Evolutionary conservation across 495 filamentous ascomycete species (phyloP).

Genomic region (Penicillium arizonense): DNA sequence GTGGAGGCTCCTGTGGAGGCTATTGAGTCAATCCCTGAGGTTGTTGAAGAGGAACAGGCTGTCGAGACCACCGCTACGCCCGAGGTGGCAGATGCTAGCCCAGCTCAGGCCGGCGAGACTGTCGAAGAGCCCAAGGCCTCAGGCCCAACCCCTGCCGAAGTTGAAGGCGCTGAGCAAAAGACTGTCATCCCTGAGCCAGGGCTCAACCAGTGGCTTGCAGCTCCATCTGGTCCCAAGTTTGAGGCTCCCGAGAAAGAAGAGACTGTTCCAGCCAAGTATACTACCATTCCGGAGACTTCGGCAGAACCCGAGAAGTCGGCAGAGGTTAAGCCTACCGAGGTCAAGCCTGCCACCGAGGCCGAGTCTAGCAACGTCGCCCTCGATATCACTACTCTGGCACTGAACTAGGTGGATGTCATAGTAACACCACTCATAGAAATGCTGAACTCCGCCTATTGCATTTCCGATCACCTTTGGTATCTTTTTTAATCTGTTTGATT

Average conservation of each 20-base stretch:
- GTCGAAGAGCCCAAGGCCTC: slow-evolving; percentile 1
- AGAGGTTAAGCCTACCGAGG: slow-evolving; percentile 1
- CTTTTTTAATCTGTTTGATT: slow-evolving; percentile 1
- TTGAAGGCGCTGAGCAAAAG: background rate
- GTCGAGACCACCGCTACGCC: background rate
- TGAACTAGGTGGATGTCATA: slow-evolving; percentile 16
- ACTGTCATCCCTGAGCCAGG: background rate
- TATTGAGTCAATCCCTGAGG: slow-evolving; percentile 2
- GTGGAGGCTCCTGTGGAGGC: background rate
- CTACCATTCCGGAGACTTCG: slow-evolving; percentile 1
- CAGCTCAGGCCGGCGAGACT: background rate
- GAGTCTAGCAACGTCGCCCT: slow-evolving; percentile 26
- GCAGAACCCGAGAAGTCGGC: slow-evolving; percentile 3
- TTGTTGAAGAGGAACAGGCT: background rate
- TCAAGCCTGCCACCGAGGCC: slow-evolving; percentile 1
- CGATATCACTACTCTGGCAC: slow-evolving; percentile 29
- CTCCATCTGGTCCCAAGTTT: too few relatives aligned
- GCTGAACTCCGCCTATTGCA: background rate
- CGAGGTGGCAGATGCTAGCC: background rate
- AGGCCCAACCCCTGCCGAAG: background rate
- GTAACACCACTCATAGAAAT: background rate
- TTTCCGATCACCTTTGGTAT: slow-evolving; percentile 1
- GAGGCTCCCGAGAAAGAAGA: slow-evolving; percentile 7
- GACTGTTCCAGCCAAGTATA: slow-evolving; percentile 3
- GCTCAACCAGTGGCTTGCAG: background rate